These are phyloP conservation scores for Trichoderma sp. DNA, from an alignment of 2,329 filamentous ascomycete genomes.

Conservation along the genomic window DNA sequence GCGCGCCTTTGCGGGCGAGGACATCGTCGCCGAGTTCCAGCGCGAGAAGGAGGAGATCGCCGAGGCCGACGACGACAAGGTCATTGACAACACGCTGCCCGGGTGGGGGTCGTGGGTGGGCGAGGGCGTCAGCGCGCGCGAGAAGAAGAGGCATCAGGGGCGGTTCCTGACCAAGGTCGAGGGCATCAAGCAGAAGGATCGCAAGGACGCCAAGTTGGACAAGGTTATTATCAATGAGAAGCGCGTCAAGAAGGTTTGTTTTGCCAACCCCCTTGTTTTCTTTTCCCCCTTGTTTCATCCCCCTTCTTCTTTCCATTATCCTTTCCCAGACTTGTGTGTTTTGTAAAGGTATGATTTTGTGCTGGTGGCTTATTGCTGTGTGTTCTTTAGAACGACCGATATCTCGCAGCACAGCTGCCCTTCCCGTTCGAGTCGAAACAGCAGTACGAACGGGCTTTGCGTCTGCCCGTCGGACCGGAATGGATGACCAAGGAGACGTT, in stretches of 20 bases:
- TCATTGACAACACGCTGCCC: conserved; percentile 80
- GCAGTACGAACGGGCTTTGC: conserved; percentile 87
- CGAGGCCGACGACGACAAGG: conserved; percentile 78
- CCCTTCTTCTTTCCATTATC: conserved; percentile 3
- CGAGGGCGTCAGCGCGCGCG: conserved; percentile 72
- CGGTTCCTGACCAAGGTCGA: conserved; percentile 67
- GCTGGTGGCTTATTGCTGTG: conserved; percentile 9
- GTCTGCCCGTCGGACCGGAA: conserved; percentile 86
- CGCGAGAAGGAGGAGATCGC: conserved; percentile 74
- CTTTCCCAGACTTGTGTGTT: neutral
- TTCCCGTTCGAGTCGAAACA: conserved; percentile 84
- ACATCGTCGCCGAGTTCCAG: conserved; percentile 79
- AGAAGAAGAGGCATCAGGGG: conserved; percentile 64
- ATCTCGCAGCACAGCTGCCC: conserved; percentile 80
- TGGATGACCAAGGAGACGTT: conserved; percentile 97
- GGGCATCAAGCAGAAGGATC: conserved; percentile 73
- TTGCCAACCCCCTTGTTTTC: no score
- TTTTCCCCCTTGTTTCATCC: neutral
- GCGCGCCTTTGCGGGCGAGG: conserved; percentile 84
- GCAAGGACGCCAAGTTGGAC: conserved; percentile 80
- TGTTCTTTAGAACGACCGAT: conserved; percentile 73
- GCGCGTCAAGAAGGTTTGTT: conserved; percentile 74
- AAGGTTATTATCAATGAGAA: conserved; percentile 93
- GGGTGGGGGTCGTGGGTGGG: conserved; percentile 96
- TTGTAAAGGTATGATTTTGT: neutral